These are phyloP conservation scores for Seminavis robusta DNA, from an alignment of 108 stramenopile species.

Conservation along the genomic window DNA sequence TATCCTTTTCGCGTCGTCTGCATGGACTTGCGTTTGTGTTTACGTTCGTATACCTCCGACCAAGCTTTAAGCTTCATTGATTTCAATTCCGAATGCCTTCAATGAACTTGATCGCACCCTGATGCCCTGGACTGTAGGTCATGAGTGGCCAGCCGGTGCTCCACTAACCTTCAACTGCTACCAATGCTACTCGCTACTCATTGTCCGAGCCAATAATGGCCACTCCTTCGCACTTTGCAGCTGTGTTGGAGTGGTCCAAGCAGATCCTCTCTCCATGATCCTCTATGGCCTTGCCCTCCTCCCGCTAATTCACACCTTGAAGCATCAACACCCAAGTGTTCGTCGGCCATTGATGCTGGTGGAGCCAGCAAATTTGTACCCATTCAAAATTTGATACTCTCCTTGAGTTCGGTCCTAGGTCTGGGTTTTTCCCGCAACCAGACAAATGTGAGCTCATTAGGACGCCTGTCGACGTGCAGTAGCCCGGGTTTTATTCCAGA, in stretches of 20 bases:
- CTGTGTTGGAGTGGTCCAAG: slow-evolving; percentile 13
- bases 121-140: slow-evolving; percentile 32
- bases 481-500: too few relatives aligned
- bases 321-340: neutral
- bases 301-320: slow-evolving; percentile 13
- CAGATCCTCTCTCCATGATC: slow-evolving; percentile 31
- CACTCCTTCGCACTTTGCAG: neutral
- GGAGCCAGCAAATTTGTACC: too few relatives aligned
- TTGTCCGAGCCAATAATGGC: neutral
- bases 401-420: too few relatives aligned
- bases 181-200: slow-evolving; percentile 7
- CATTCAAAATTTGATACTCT: too few relatives aligned
- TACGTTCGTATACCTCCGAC: too few relatives aligned
- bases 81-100: slow-evolving; percentile 27
- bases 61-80: too few relatives aligned
- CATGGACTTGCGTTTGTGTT: too few relatives aligned
- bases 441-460: too few relatives aligned
- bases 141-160: slow-evolving; percentile 23
- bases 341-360: slow-evolving; percentile 21
- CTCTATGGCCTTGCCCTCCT: slow-evolving; percentile 26
- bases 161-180: slow-evolving; percentile 27
- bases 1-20: too few relatives aligned
- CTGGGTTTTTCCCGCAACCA: too few relatives aligned
- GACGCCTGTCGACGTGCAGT: too few relatives aligned
- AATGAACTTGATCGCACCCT: slow-evolving; percentile 15